Evolutionary conservation across 2,329 filamentous ascomycete species (phyloP), one percentile per base, ranked within the genome.

Genomic region (Fusarium humuli): DNA sequence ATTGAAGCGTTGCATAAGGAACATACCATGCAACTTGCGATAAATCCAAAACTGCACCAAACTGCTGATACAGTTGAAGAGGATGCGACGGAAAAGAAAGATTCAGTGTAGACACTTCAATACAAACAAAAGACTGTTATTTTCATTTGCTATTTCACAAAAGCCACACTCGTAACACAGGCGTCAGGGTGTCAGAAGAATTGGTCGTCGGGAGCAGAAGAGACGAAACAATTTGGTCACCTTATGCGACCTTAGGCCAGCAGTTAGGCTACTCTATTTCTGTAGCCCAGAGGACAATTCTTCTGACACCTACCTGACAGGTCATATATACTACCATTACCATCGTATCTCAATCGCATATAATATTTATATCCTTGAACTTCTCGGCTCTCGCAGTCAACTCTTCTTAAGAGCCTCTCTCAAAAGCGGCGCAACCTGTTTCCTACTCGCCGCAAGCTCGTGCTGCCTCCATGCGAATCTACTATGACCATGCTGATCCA

Each of bases 381-480:
- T 34, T 13, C 48, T 41, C 22, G 11, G 8, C 9, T 20, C 13
- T 37, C 29, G 48, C 20, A 70, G 65, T 73, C 61, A 73, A 20
- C 56, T 71, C 62, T 69, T 73, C 70, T 79, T 81, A 76, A 89
- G 82, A 0, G 83, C 85, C 69, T 91, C 86, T 61, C 89, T 85
- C 75, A 92, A 74, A 71, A 92, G 83, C 14, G 91, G 88, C 32
- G 88, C 90, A 27, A 95, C 85, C 77, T 93, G 90, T 79, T 92
- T 92, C 70, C 90, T 82, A 73, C 89, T 91, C 61, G 87, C 82
- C 46, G 86, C 85, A 44, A 91, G 73, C 65, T 86, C 85, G 22
- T 84, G 82, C 81, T 95, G 92, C 72, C 81, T 83, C 92, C 92
- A 95, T 25, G 88, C 87, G 65, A 82, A 83, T 72, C 88, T 84